Conservation (phyloP, 805 yeast species). For the Saccharomyces cerevisiae region DNA sequence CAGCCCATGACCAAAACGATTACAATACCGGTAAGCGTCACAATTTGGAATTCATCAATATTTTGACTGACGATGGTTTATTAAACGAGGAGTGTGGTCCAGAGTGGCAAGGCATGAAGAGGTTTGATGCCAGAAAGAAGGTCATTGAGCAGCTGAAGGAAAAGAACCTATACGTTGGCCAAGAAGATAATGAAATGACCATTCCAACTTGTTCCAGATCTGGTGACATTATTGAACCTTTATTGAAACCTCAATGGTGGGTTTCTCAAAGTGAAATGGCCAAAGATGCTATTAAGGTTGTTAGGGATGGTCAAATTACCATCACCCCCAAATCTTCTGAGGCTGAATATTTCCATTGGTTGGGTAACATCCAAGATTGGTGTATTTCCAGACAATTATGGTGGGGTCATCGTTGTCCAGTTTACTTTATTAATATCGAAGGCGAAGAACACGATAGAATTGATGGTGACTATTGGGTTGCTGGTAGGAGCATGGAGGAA, state of each 20-base stretch:
- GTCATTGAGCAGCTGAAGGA: conserved; percentile 76
- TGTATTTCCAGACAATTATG: conserved; percentile 90
- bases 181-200: conserved; percentile 91
- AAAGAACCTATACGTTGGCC: conserved; percentile 69
- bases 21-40: conserved; percentile 93
- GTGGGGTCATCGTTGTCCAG: conserved; percentile 99
- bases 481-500: conserved; percentile 77
- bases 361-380: conserved; percentile 96
- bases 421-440: conserved; percentile 76
- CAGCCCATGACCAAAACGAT: conserved; percentile 97
- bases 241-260: conserved; percentile 99
- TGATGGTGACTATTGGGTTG: conserved; percentile 78
- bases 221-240: conserved; percentile 94
- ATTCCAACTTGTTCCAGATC: conserved; percentile 93
- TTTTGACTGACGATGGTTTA: conserved; percentile 84
- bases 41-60: conserved; percentile 77
- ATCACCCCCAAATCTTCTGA: conserved; percentile 86
- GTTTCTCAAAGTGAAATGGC: conserved; percentile 89
- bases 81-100: conserved; percentile 85
- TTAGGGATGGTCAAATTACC: conserved; percentile 67
- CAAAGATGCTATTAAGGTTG: conserved; percentile 74
- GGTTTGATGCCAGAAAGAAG: conserved; percentile 84
- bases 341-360: conserved; percentile 90
- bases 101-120: conserved; percentile 80
- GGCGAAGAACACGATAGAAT: conserved; percentile 54